Evolutionary conservation across 306 rosid genomes (phyloP), one percentile per base, ranked within the genome.

Genomic region (Argentina anserina): DNA sequence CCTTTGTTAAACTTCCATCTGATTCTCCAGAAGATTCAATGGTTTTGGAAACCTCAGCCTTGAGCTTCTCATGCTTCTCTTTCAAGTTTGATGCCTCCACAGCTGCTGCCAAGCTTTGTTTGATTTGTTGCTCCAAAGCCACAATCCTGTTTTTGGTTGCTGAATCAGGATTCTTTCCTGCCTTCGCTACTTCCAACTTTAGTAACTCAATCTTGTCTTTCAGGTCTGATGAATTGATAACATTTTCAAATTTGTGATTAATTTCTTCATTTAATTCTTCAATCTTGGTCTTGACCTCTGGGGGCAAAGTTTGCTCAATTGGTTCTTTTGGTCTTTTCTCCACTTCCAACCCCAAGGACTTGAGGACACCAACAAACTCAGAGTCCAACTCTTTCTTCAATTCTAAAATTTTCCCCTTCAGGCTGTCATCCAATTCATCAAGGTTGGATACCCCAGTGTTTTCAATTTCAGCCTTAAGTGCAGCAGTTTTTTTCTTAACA

Each of bases 181-280:
- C 91, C 89, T 83, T 87, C 14, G 86, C 90, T 18, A 89, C 82
- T 84, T 87, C 96, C 71, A 71, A 42, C 83, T 84, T 91, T 85
- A 94, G 85, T 50, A 76, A 70, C 82, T 79, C 90, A 68, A 89
- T 82, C 82, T 81, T 85, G 78, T 85, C 79, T 82, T 86, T 89
- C 45, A 94, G 53, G 75, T 86, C 90, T 39, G 92, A 40, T 42
- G 91, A 78, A 79, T 71, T 84, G 58, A 83, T 55, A 10, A 73
- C 55, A 63, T 5, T 79, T 72, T 85, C 91, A 64, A 94, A 86
- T 76, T 71, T 84, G 75, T 80, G 76, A 33, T 67, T 61, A 45
- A 89, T 76, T 72, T 85, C 96, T 59, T 77, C 71, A 33, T 83
- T 80, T 53, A 94, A 68, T 65, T 89, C 86, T 71, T 89, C 79